phyloP scores from a whole-genome alignment of 176 grass and related monocot genomes.

The Saccharum officinarum region DNA sequence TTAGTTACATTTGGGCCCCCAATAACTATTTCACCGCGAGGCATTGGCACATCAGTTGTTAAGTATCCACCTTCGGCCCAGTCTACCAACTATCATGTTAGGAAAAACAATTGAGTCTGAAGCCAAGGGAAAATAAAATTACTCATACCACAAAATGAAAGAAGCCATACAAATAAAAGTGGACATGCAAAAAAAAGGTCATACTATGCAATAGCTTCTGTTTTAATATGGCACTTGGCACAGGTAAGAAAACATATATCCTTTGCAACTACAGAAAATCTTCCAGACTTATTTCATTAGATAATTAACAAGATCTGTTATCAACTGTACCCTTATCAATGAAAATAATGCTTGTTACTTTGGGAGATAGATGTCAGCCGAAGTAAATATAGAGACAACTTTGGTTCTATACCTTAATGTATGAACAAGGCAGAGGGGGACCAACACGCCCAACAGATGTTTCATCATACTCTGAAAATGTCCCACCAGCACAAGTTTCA shows the following conservation, averaged over 20 bases:
- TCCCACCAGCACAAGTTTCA: slow-evolving; percentile 90
- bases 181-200: not conserved
- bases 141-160: not conserved
- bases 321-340: not conserved
- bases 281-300: not conserved
- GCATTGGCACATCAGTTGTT: slow-evolving; percentile 81
- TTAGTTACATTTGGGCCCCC: slow-evolving; percentile 89
- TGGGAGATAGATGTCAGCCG: not conserved
- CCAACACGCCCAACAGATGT: slow-evolving; percentile 89
- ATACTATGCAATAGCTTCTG: not conserved
- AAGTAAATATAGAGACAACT: not conserved
- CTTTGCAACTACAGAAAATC: not conserved
- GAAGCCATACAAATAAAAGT: not conserved
- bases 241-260: not conserved
- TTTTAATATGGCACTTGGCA: not conserved
- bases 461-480: slow-evolving; percentile 92
- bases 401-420: slow-evolving; percentile 66
- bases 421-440: slow-evolving; percentile 80
- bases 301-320: not conserved
- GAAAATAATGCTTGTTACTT: not conserved
- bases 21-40: slow-evolving; percentile 91
- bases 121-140: not conserved
- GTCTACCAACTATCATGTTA: slow-evolving; percentile 74
- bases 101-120: not conserved
- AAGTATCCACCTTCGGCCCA: slow-evolving; percentile 92